Evolutionary conservation across 2,329 filamentous ascomycete species (phyloP).

Genomic region (Cercospora beticola): DNA sequence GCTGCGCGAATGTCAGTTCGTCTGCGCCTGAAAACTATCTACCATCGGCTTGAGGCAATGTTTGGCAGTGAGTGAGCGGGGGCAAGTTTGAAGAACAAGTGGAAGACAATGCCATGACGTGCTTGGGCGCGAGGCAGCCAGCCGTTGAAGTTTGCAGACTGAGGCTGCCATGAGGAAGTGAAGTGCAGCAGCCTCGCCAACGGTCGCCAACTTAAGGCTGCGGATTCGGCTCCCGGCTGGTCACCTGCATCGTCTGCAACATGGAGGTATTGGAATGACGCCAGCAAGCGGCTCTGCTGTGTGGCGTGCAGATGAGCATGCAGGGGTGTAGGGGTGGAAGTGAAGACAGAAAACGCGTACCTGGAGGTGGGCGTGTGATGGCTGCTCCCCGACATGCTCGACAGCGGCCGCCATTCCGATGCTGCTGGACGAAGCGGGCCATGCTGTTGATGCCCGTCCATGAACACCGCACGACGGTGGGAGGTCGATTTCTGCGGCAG

Average conservation of each 20-base stretch:
- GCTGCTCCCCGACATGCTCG: constrained; percentile 27
- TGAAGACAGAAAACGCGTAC: constrained; percentile 17
- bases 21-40: not conserved
- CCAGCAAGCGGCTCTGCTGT: too few species aligned
- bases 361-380: constrained; percentile 24
- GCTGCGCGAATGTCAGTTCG: constrained; percentile 10
- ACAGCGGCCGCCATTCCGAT: constrained; percentile 33
- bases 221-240: not conserved
- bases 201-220: not conserved
- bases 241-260: not conserved
- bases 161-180: not conserved
- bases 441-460: constrained; percentile 31
- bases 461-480: constrained; percentile 19
- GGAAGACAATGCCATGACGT: not conserved
- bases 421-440: constrained; percentile 18
- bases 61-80: not conserved
- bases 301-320: constrained; percentile 4
- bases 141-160: not conserved
- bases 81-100: not conserved
- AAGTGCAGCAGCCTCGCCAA: not conserved
- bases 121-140: not conserved
- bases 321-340: not conserved
- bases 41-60: constrained; percentile 3
- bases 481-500: not conserved
- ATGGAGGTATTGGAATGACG: not conserved